Evolutionary conservation across 164 flowering plant genomes (phyloP), one percentile per base, ranked within the genome.

Genomic region (Cinnamomum chago): DNA sequence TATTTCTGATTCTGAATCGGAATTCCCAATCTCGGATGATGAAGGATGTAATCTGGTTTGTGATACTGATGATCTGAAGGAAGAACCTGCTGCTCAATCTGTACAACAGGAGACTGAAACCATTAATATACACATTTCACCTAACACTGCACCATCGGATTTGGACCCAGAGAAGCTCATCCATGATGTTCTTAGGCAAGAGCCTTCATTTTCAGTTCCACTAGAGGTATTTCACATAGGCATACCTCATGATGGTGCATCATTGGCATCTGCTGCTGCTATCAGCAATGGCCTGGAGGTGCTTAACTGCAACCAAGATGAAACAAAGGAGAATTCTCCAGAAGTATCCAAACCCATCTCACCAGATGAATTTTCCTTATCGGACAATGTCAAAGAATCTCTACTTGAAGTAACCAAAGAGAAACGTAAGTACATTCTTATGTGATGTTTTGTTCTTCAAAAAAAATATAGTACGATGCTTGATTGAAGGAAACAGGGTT

Each of bases 1-100:
- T 51, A 75, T 78, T 50, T 90, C 94, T 67, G 94, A 91, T 74
- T 75, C 91, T 47, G 97, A 91, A 74, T 86, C 93, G 2, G 97
- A 91, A 76, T 33, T 87, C 68, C 86, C 82, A n/a, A 69, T 82
- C 58, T 88, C 92, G 27, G 94, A 90, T 55, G 88, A 91, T 62
- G 92, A 90, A 65, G 86, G 83, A 68, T 76, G 47, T 13, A 30
- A 77, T 52, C 65, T 75, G 24, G 60, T 65, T 68, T 65, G 24
- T 67, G 79, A 78, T 66, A 74, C 27, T 20, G 65, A 62, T 73
- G 76, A 68, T 28, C 12, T 23, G 50, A 76, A 71, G 52, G 77
- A 78, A 70, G 78, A 76, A 6, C 65, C 68, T 58, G 50, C 60
- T 22, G 30, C 76, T 74, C 79, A 47, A 51, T 20, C 15, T 76